phyloP scores from a whole-genome alignment of 352 stramenopile genomes.

The Globisporangium cederbergense region DNA sequence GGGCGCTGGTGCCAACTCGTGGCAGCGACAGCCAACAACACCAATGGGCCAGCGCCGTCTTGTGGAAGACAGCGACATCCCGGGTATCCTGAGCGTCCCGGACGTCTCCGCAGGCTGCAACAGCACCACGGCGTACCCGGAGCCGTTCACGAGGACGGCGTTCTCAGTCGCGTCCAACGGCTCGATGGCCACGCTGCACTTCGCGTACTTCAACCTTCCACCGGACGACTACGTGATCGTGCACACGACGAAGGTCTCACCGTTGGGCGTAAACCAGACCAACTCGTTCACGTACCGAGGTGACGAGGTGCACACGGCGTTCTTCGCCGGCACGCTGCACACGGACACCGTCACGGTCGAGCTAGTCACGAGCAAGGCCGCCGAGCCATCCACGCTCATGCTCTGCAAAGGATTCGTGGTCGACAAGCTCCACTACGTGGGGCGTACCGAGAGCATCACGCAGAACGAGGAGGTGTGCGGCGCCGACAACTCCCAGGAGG shows the following conservation, averaged over 20 bases:
- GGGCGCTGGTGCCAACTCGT: neutral
- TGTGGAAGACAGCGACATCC: neutral
- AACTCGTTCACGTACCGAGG: slow-evolving; percentile 34
- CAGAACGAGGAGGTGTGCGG: slow-evolving; percentile 54
- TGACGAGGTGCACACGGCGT: slow-evolving; percentile 24
- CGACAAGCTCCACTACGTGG: slow-evolving; percentile 41
- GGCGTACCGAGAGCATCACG: slow-evolving; percentile 6
- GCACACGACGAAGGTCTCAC: neutral
- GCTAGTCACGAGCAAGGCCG: slow-evolving; percentile 32
- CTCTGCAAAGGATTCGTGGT: slow-evolving; percentile 49
- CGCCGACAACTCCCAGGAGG: slow-evolving; percentile 57
- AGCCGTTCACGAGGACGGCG: slow-evolving; percentile 15
- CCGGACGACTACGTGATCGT: slow-evolving; percentile 53
- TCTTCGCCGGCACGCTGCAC: slow-evolving; percentile 37
- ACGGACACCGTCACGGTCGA: slow-evolving; percentile 44
- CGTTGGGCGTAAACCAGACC: slow-evolving; percentile 25
- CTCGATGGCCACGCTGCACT: slow-evolving; percentile 62
- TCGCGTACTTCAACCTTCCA: slow-evolving; percentile 61
- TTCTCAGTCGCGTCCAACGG: slow-evolving; percentile 34
- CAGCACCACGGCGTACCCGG: slow-evolving; percentile 22
- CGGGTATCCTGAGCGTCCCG: slow-evolving; percentile 4
- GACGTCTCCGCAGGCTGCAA: slow-evolving; percentile 36
- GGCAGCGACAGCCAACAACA: neutral
- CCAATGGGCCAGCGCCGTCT: neutral
- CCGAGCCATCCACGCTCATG: slow-evolving; percentile 20